A percentile compares a stretch with the other conserved stretches of the same genome.
Conservation (phyloP, 2,329 filamentous ascomycete species). For the Nemania diffusa region DNA sequence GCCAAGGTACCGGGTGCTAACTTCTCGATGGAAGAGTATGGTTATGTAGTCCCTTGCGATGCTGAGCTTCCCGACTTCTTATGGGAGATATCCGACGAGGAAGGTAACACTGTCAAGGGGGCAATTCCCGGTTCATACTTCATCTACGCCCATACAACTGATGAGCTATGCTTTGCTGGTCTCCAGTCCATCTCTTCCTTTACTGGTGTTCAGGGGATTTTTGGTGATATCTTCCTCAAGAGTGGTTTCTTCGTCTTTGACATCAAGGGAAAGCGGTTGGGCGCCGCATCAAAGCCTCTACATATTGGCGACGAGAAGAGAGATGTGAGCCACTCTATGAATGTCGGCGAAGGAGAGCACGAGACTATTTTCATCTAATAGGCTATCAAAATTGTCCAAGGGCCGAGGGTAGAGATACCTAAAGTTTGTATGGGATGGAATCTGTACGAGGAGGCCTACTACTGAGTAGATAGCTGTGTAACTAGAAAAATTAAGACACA, state of each 20-base stretch:
- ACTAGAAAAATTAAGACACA: no score
- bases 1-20: constrained; percentile 61
- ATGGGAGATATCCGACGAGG: constrained; percentile 62
- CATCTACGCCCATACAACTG: constrained; percentile 63
- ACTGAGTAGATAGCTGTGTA: neutral
- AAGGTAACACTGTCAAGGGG: constrained; percentile 56
- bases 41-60: constrained; percentile 69
- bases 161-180: constrained; percentile 76
- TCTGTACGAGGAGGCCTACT: constrained; percentile 5
- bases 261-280: constrained; percentile 57
- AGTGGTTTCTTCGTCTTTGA: constrained; percentile 80
- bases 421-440: neutral
- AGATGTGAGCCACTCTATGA: constrained; percentile 12
- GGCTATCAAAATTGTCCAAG: neutral
- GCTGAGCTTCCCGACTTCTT: constrained; percentile 66
- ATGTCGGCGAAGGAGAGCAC: constrained; percentile 1
- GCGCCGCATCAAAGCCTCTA: constrained; percentile 55
- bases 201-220: constrained; percentile 69
- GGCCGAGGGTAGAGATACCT: neutral
- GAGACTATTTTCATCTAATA: constrained; percentile 28
- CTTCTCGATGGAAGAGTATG: constrained; percentile 58
- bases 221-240: constrained; percentile 85
- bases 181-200: constrained; percentile 68
- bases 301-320: constrained; percentile 45
- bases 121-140: constrained; percentile 66